Conservation (phyloP, 2,329 filamentous ascomycete species). For the Furcasterigmium furcatum region DNA sequence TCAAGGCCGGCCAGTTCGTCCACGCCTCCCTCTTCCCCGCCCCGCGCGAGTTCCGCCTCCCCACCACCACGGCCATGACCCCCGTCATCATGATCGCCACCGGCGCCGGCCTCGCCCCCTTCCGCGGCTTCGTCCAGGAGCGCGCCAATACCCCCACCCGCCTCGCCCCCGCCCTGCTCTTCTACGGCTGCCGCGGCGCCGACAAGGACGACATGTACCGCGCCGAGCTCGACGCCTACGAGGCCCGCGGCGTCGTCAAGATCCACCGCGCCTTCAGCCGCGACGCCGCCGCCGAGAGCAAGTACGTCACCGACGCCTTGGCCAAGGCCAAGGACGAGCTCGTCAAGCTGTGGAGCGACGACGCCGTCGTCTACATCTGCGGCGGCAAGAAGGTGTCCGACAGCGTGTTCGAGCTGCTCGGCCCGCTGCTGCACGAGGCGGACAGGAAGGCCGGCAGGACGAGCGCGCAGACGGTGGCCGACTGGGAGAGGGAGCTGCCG, state of each 20-base stretch:
- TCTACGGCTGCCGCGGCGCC: slow-evolving; percentile 58
- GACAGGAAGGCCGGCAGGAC: too few species aligned
- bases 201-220: slow-evolving; percentile 58
- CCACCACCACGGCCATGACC: slow-evolving; percentile 36
- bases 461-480: too few species aligned
- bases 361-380: slow-evolving; percentile 61
- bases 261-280: slow-evolving; percentile 58
- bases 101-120: slow-evolving; percentile 57
- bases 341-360: slow-evolving; percentile 32
- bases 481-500: too few species aligned
- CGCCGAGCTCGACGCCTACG: slow-evolving; percentile 57
- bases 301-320: slow-evolving; percentile 20
- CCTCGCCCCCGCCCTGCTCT: slow-evolving; percentile 61
- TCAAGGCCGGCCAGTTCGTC: slow-evolving; percentile 25
- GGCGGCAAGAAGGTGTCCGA: slow-evolving; percentile 48
- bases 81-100: slow-evolving; percentile 50
- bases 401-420: not conserved
- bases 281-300: slow-evolving; percentile 16
- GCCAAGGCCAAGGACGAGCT: too few species aligned
- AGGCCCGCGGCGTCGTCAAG: slow-evolving; percentile 51
- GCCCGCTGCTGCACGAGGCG: not conserved
- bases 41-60: slow-evolving; percentile 42
- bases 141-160: slow-evolving; percentile 38
- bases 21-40: slow-evolving; percentile 32
- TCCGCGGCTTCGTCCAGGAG: slow-evolving; percentile 62